Evolutionary conservation across 2,329 filamentous ascomycete species (phyloP).

Genomic region (Penicillium sp.): DNA sequence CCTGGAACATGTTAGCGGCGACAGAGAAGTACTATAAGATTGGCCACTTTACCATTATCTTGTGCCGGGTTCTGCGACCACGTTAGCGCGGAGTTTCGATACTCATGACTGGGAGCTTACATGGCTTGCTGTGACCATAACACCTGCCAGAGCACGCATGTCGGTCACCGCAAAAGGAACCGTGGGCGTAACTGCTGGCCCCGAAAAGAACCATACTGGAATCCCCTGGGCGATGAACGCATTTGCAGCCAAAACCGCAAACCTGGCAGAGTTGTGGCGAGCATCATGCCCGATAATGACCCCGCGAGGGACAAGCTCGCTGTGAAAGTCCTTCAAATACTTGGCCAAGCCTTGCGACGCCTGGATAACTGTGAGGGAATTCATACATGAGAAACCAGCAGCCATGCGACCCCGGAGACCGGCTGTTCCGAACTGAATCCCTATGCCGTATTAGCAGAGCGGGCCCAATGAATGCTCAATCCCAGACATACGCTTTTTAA

Average conservation of each 20-base stretch:
- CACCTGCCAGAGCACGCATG: conserved; percentile 60
- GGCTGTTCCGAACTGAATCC: conserved; percentile 66
- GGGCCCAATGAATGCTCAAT: neutral
- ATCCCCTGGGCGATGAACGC: conserved; percentile 64
- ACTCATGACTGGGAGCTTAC: conserved; percentile 34
- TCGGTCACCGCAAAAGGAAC: conserved; percentile 65
- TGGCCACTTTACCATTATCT: conserved; percentile 57
- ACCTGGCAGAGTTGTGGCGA: conserved; percentile 65
- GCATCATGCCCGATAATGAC: conserved; percentile 68
- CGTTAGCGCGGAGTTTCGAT: conserved; percentile 8
- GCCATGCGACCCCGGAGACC: conserved; percentile 69
- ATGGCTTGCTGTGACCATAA: conserved; percentile 71
- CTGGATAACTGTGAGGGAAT: conserved; percentile 64
- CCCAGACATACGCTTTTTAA: conserved; percentile 51
- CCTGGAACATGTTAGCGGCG: conserved; percentile 38
- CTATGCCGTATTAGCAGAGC: conserved; percentile 29
- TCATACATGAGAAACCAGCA: conserved; percentile 67
- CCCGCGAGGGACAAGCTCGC: conserved; percentile 49
- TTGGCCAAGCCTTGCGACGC: conserved; percentile 69
- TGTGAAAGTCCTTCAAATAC: conserved; percentile 57
- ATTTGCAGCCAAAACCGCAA: conserved; percentile 64
- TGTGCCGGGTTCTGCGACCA: conserved; percentile 60
- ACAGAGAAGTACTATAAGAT: neutral
- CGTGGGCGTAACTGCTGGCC: conserved; percentile 62
- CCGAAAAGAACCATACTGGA: conserved; percentile 64